Percentiles rank a stretch among this genome's conserved stretches.
These are phyloP conservation scores for Colletotrichum coccodes DNA, from an alignment of 2,329 filamentous ascomycete species.

Conservation along the genomic window DNA sequence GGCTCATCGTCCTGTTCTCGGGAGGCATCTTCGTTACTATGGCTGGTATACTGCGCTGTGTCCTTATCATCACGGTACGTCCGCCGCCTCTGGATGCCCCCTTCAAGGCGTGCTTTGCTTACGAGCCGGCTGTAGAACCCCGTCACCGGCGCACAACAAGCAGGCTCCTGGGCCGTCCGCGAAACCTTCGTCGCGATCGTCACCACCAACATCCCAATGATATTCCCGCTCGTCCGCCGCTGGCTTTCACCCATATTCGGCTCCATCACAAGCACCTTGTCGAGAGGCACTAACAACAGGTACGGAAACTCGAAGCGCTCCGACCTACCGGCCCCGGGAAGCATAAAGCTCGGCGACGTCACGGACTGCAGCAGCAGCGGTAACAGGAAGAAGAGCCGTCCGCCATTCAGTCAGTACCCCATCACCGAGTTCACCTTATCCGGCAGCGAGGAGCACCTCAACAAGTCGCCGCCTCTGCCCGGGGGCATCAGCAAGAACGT, in stretches of 20 bases:
- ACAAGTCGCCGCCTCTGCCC: not conserved
- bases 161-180: slow-evolving; percentile 34
- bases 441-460: slow-evolving; percentile 27
- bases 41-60: slow-evolving; percentile 48
- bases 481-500: slow-evolving; percentile 27
- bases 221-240: slow-evolving; percentile 21
- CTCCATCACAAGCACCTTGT: slow-evolving; percentile 10
- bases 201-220: slow-evolving; percentile 34
- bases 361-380: not conserved
- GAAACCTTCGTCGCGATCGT: slow-evolving; percentile 35
- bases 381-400: slow-evolving; percentile 19
- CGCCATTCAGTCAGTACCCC: slow-evolving; percentile 22
- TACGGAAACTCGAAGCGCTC: slow-evolving; percentile 17
- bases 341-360: slow-evolving; percentile 24
- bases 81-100: too few species aligned
- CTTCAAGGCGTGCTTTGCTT: not conserved
- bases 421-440: slow-evolving; percentile 20
- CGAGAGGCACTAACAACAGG: slow-evolving; percentile 9
- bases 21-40: slow-evolving; percentile 52
- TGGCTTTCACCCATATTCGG: slow-evolving; percentile 27
- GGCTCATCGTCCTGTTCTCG: slow-evolving; percentile 50
- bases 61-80: slow-evolving; percentile 41
- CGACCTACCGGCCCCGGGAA: slow-evolving; percentile 18
- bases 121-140: slow-evolving; percentile 14
- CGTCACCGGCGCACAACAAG: slow-evolving; percentile 25